Conservation (phyloP, 306 rosid species). For the Citrullus colocynthis region DNA sequence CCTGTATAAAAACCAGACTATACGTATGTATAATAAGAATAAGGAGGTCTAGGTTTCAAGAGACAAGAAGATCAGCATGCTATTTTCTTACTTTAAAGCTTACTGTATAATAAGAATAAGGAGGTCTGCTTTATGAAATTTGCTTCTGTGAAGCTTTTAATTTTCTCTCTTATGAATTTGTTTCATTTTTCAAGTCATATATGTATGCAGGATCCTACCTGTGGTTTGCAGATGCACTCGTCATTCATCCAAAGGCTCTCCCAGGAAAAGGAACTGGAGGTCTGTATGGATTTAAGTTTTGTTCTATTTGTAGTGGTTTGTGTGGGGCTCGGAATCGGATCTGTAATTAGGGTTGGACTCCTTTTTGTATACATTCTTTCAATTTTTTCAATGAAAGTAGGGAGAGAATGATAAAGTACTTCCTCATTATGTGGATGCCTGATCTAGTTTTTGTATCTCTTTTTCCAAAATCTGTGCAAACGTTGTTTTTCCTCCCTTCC, state of each 20-base stretch:
- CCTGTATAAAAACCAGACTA: not conserved
- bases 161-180: not conserved
- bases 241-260: slow-evolving; percentile 78
- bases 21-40: not conserved
- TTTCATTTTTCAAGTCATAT: not conserved
- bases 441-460: not conserved
- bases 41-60: not conserved
- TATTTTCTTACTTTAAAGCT: not conserved
- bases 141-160: not conserved
- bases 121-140: not conserved
- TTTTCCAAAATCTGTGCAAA: not conserved
- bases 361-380: too few species aligned
- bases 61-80: not conserved
- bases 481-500: not conserved
- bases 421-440: not conserved
- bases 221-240: slow-evolving; percentile 72
- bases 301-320: not conserved
- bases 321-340: too few species aligned
- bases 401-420: not conserved
- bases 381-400: not conserved
- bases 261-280: slow-evolving; percentile 74
- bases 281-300: slow-evolving; percentile 22
- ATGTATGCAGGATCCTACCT: slow-evolving; percentile 36
- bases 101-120: too few species aligned
- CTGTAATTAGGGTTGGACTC: too few species aligned